Percentiles rank a stretch among this genome's conserved stretches.
phyloP scores from a whole-genome alignment of 2,329 filamentous ascomycete genomes.

The Cladophialophora yegresii region DNA sequence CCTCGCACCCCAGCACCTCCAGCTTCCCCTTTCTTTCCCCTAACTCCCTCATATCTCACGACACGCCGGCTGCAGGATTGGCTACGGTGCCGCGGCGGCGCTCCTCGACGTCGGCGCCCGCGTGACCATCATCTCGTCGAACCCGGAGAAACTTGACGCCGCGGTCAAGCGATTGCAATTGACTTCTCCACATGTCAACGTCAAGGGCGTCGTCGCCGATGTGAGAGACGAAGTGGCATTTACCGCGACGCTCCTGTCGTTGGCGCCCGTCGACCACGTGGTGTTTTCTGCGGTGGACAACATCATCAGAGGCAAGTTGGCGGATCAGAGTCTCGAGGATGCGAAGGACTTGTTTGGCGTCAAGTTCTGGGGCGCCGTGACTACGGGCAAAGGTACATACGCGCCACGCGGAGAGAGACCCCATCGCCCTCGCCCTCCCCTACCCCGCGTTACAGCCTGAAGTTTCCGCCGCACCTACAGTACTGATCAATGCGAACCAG shows the following conservation, averaged over 20 bases:
- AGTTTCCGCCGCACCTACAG: too few species aligned
- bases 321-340: constrained; percentile 25
- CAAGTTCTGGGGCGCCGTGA: constrained; percentile 32
- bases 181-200: constrained; percentile 8
- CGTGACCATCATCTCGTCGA: constrained; percentile 62
- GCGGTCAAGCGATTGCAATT: constrained; percentile 50
- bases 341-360: constrained; percentile 31
- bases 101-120: constrained; percentile 57
- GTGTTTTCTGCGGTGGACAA: constrained; percentile 58
- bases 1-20: too few species aligned
- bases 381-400: constrained; percentile 24
- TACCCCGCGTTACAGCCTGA: too few species aligned
- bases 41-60: not conserved
- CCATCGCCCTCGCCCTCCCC: too few species aligned
- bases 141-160: constrained; percentile 49
- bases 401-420: not conserved
- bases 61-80: constrained; percentile 38
- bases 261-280: constrained; percentile 55
- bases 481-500: not conserved
- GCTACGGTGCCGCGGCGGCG: constrained; percentile 61
- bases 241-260: constrained; percentile 21
- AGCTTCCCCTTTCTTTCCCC: not conserved
- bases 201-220: constrained; percentile 27
- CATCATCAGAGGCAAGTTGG: constrained; percentile 30
- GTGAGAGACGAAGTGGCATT: constrained; percentile 28